Evolutionary conservation across 2,329 filamentous ascomycete species (phyloP).

Genomic region (Ophiostoma sp.): DNA sequence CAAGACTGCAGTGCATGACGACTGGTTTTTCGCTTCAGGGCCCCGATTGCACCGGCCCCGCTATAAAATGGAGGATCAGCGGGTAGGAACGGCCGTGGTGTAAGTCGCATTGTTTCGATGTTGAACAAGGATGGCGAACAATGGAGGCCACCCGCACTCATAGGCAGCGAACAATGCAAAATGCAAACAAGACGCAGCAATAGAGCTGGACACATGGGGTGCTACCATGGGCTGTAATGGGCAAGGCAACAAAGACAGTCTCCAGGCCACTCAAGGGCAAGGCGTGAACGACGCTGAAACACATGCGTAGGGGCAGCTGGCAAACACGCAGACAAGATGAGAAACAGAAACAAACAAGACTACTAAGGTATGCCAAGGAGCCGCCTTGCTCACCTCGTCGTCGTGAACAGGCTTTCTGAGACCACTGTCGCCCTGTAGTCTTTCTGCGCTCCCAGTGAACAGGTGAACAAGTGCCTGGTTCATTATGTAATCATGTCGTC

Average conservation of each 20-base stretch:
- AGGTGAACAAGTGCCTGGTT: background rate
- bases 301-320: background rate
- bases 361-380: background rate
- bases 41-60: background rate
- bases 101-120: slow-evolving; percentile 12
- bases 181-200: background rate
- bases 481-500: background rate
- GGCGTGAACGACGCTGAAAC: background rate
- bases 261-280: background rate
- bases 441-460: background rate
- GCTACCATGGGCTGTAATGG: background rate
- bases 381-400: background rate
- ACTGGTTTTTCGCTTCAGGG: background rate
- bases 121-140: background rate
- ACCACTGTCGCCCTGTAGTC: background rate
- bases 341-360: background rate
- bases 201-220: background rate
- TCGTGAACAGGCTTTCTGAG: background rate
- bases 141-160: background rate
- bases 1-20: background rate
- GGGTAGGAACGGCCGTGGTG: slow-evolving; percentile 1
- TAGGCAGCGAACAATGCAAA: slow-evolving; percentile 10
- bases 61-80: background rate
- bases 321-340: background rate
- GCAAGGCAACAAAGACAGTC: background rate